Conservation (phyloP, 805 yeast genomes). For the Teunomyces pallodes region DNA sequence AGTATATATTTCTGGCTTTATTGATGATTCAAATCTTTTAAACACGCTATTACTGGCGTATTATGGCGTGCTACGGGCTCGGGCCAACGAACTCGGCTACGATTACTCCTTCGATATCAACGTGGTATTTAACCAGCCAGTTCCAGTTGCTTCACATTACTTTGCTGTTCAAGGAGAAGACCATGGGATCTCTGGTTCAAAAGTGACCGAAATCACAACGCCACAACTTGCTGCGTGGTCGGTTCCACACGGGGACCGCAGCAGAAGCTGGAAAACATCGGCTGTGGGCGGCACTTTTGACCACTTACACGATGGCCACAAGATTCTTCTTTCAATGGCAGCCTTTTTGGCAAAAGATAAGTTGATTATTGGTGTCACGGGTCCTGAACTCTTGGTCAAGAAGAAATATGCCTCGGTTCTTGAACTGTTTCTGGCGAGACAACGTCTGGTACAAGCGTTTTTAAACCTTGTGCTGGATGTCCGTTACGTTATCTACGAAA, state of each 20-base stretch:
- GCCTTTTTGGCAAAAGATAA: slow-evolving; percentile 53
- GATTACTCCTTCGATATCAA: slow-evolving; percentile 28
- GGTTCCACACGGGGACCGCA: background rate
- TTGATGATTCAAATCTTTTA: slow-evolving; percentile 22
- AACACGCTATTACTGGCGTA: slow-evolving; percentile 26
- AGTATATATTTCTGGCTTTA: slow-evolving; percentile 19
- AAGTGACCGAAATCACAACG: background rate
- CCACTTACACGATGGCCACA: slow-evolving; percentile 94
- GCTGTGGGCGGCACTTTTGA: slow-evolving; percentile 98
- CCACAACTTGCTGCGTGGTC: background rate
- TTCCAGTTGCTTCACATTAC: background rate
- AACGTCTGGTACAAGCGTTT: slow-evolving; percentile 46
- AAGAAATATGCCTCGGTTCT: slow-evolving; percentile 70
- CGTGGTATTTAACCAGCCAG: slow-evolving; percentile 23
- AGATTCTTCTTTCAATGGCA: slow-evolving; percentile 72
- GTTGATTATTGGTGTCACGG: slow-evolving; percentile 83
- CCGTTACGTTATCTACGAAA: slow-evolving; percentile 52
- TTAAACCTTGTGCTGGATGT: slow-evolving; percentile 30
- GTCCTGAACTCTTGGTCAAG: slow-evolving; percentile 64
- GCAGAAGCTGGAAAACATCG: slow-evolving; percentile 19
- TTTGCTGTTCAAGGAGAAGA: background rate
- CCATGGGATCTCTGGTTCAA: background rate
- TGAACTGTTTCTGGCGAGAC: slow-evolving; percentile 57
- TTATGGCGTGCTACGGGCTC: slow-evolving; percentile 26
- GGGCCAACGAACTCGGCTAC: slow-evolving; percentile 16